A percentile compares a stretch with the other conserved stretches of the same genome.
Evolutionary conservation across 2,329 filamentous ascomycete species (phyloP).

Genomic region (Aspergillus nomiae): DNA sequence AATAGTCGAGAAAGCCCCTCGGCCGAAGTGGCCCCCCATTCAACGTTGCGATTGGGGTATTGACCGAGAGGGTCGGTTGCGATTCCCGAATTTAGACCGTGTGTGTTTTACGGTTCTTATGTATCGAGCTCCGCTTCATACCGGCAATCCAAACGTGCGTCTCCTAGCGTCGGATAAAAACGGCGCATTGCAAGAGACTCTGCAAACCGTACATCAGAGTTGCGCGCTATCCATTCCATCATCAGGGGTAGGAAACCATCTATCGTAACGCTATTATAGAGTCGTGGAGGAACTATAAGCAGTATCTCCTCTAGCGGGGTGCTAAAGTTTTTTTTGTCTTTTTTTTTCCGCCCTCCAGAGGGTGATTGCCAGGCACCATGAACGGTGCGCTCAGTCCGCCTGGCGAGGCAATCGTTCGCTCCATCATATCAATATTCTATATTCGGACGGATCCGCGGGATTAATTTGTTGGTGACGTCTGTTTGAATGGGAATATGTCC

Average conservation of each 20-base stretch:
- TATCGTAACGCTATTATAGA: background rate
- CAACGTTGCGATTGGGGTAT: background rate
- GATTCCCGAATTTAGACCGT: conserved; percentile 1
- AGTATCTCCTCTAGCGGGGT: background rate
- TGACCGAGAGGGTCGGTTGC: background rate
- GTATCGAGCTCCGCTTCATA: background rate
- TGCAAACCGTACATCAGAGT: background rate
- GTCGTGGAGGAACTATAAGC: background rate
- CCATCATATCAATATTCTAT: background rate
- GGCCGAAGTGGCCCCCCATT: background rate
- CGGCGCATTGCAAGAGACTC: conserved; percentile 9
- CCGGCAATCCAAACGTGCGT: conserved; percentile 3
- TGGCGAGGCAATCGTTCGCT: conserved; percentile 10
- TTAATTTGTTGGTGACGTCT: background rate
- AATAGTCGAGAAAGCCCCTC: background rate
- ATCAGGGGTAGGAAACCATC: conserved; percentile 1
- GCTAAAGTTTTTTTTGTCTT: background rate
- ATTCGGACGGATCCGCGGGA: background rate
- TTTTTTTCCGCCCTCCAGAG: background rate
- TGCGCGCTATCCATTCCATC: background rate
- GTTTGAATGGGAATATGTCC: background rate
- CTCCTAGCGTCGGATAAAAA: conserved; percentile 13
- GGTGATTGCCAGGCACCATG: conserved; percentile 10
- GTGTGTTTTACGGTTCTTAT: background rate
- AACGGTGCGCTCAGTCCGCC: conserved; percentile 13